Percentiles rank a stretch among this genome's conserved stretches.
Evolutionary conservation across 2,329 filamentous ascomycete species (phyloP).

Genomic region (Fusarium humuli): DNA sequence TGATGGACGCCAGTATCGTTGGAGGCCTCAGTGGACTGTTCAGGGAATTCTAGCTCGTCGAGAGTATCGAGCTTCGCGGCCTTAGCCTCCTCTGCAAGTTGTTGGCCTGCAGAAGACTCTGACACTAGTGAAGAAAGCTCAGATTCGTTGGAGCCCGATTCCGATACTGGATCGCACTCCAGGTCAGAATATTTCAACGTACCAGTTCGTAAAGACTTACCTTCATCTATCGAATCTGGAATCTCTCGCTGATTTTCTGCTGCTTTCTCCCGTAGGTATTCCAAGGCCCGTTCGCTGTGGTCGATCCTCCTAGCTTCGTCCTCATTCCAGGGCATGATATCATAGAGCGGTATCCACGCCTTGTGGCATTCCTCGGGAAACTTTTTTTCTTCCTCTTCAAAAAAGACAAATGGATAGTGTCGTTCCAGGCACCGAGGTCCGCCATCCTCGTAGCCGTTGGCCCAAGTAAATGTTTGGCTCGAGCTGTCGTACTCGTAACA

Average conservation of each 20-base stretch:
- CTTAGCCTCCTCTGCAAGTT: background rate
- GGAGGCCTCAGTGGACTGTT: background rate
- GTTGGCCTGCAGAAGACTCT: background rate
- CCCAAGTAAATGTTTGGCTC: slow-evolving; percentile 15
- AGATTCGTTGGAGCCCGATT: background rate
- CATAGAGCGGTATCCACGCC: slow-evolving; percentile 24
- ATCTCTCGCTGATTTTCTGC: background rate
- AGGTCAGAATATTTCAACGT: background rate
- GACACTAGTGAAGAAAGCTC: background rate
- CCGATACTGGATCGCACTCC: background rate
- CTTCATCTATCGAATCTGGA: background rate
- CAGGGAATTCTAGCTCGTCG: background rate
- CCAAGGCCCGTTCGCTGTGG: slow-evolving; percentile 8
- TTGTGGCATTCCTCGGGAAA: slow-evolving; percentile 24
- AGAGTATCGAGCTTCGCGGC: background rate
- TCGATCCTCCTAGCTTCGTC: background rate
- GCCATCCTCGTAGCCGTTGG: slow-evolving; percentile 17
- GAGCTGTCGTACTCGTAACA: slow-evolving; percentile 31
- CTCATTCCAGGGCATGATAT: slow-evolving; percentile 8
- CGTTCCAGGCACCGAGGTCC: slow-evolving; percentile 2
- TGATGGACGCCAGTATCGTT: background rate
- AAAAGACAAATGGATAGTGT: slow-evolving; percentile 38
- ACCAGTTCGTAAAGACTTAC: background rate
- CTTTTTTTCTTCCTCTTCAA: slow-evolving; percentile 21
- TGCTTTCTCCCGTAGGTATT: background rate